A percentile compares a stretch with the other conserved stretches of the same genome.
phyloP scores from a whole-genome alignment of 1,284 basidiomycete genomes.

The Irpex rosettiformis region DNA sequence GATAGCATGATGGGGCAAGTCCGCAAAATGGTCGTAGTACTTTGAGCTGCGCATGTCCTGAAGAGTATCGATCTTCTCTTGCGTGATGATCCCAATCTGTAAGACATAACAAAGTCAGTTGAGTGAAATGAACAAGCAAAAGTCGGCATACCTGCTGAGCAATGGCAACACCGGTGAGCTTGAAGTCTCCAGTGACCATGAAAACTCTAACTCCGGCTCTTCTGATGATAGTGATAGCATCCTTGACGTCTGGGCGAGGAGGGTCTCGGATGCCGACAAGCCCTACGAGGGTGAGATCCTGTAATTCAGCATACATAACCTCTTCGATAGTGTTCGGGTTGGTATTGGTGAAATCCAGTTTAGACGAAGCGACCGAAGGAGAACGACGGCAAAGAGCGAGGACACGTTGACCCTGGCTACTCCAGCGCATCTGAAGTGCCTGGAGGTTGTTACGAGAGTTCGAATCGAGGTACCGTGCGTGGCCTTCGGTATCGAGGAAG shows the following conservation, averaged over 20 bases:
- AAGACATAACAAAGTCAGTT: slow-evolving; percentile 39
- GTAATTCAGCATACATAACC: slow-evolving; percentile 33
- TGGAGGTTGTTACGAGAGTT: slow-evolving; percentile 27
- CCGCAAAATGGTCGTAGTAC: slow-evolving; percentile 12
- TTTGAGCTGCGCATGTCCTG: slow-evolving; percentile 30
- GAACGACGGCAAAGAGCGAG: slow-evolving; percentile 42
- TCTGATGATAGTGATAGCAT: slow-evolving; percentile 47
- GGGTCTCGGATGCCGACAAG: slow-evolving; percentile 66
- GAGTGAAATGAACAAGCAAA: slow-evolving; percentile 38
- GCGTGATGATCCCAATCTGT: slow-evolving; percentile 58
- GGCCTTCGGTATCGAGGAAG: slow-evolving; percentile 37
- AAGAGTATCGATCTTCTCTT: slow-evolving; percentile 39
- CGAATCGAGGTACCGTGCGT: slow-evolving; percentile 32
- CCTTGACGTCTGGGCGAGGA: slow-evolving; percentile 54
- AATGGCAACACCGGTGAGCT: slow-evolving; percentile 55
- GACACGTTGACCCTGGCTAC: slow-evolving; percentile 59
- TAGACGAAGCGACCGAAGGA: slow-evolving; percentile 20
- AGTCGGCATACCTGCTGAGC: slow-evolving; percentile 56
- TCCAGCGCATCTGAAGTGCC: slow-evolving; percentile 46
- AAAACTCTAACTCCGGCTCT: slow-evolving; percentile 62
- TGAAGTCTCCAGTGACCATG: slow-evolving; percentile 70
- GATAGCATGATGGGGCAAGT: slow-evolving; percentile 23
- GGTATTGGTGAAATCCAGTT: slow-evolving; percentile 23
- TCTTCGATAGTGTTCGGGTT: slow-evolving; percentile 36
- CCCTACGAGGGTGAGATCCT: slow-evolving; percentile 55